These are phyloP conservation scores for Boletus coccyginus DNA, from an alignment of 768 basidiomycete species.

Conservation along the genomic window DNA sequence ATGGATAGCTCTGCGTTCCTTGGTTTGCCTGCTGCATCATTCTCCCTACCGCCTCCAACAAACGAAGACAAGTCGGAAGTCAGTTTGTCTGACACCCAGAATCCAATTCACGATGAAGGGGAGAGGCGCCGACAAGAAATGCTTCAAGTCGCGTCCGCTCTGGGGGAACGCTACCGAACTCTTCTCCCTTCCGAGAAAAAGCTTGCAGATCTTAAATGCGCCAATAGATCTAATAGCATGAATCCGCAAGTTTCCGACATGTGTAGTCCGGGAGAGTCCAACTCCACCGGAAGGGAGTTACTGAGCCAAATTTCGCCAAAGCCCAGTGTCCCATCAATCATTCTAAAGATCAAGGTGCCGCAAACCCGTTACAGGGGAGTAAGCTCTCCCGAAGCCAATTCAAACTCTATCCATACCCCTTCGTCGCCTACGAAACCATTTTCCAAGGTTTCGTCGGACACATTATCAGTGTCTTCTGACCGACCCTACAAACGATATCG, in stretches of 20 bases:
- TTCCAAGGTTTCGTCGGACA: conserved; percentile 31
- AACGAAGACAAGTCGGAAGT: conserved; percentile 27
- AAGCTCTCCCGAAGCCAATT: conserved; percentile 18
- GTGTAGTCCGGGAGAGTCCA: conserved; percentile 15
- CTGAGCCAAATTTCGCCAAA: conserved; percentile 14
- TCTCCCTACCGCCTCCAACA: conserved; percentile 38
- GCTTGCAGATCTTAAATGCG: conserved; percentile 32
- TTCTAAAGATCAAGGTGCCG: conserved; percentile 35
- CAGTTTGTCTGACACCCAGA: conserved; percentile 33
- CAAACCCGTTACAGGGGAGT: conserved; percentile 23
- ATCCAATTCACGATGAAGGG: conserved; percentile 52
- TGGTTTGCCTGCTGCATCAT: conserved; percentile 53
- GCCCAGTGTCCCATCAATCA: conserved; percentile 24
- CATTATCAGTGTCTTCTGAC: conserved; percentile 27
- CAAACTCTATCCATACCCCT: conserved; percentile 9
- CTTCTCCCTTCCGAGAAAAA: conserved; percentile 66
- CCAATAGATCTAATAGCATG: conserved; percentile 18
- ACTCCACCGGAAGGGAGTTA: conserved; percentile 6
- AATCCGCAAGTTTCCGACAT: conserved; percentile 15
- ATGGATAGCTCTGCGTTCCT: conserved; percentile 76
- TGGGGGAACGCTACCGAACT: conserved; percentile 74
- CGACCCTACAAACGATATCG: conserved; percentile 31
- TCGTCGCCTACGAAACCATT: conserved; percentile 25
- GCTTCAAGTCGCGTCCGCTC: conserved; percentile 59
- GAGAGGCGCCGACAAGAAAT: conserved; percentile 72